A percentile compares a stretch with the other conserved stretches of the same genome.
These are phyloP conservation scores for fission yeast (Schizosaccharomyces pombe) DNA, from an alignment of 805 yeast species.

Conservation along the genomic window DNA sequence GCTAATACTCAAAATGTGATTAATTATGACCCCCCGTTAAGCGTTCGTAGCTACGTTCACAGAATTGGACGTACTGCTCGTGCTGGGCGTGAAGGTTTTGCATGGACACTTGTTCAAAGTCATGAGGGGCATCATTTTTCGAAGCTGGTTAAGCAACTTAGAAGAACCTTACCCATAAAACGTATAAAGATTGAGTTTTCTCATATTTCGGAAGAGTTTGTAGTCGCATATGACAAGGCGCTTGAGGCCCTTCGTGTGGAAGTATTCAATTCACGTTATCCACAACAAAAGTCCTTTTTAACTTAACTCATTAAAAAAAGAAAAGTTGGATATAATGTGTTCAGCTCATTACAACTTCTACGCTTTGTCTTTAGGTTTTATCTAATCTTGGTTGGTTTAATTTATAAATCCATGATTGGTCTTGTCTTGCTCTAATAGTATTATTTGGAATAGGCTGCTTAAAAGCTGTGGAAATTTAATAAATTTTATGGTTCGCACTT, in stretches of 20 bases:
- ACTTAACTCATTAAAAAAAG: no score
- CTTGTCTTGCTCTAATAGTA: no score
- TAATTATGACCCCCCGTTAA: conserved; percentile 75
- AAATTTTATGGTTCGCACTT: no score
- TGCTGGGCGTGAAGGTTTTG: conserved; percentile 59
- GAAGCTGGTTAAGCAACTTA: conserved; percentile 10
- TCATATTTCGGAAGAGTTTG: neutral
- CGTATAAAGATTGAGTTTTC: neutral
- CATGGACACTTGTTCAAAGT: conserved; percentile 52
- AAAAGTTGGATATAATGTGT: neutral
- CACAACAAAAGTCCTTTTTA: neutral
- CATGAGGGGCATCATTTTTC: conserved; percentile 39
- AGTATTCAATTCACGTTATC: neutral
- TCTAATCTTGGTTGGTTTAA: no score
- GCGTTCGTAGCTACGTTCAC: conserved; percentile 81
- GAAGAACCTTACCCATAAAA: conserved; percentile 7
- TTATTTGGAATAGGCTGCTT: no score
- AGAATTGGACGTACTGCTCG: conserved; percentile 95
- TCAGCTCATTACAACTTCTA: no score
- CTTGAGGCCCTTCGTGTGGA: neutral
- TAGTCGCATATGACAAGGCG: neutral
- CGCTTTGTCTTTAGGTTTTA: no score
- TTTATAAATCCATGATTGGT: no score
- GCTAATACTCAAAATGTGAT: conserved; percentile 45
- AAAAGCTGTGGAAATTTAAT: no score